Base-by-base conservation (phyloP, 1,284 basidiomycete species). In the Naganishia liquefaciens region DNA sequence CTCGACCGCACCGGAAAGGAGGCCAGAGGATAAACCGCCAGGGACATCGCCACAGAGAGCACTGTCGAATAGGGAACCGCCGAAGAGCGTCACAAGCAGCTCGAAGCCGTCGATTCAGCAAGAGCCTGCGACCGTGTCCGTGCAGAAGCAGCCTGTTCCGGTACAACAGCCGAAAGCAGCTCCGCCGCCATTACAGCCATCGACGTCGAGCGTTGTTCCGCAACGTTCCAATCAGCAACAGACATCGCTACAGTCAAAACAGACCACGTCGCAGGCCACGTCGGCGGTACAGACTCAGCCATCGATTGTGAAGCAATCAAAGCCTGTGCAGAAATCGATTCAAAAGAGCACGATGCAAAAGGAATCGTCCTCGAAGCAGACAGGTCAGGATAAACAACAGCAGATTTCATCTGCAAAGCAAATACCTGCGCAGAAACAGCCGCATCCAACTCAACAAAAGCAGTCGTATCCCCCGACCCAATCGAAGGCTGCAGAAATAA, bases 91-190 rank as follows among this genome's bases (percentile, higher is more conserved):
- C 17, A 15, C 25, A 27, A 7, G 11, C 27, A 51, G 2, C 6
- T 28, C 25, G 23, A 51, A 13, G 9, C 28, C 49, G 15, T 15
- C 27, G n/a, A 13, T 30, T 10, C 49, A 33, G 6, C 49, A 51
- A 13, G n/a, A 17, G n/a, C 1, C 43, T n/a, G 15, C 13, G 43
- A 33, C 33, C 19, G 33, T 7, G n/a, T 33, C 44, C 19, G 37
- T 50, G 4, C 51, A 53, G 51, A 58, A 58, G 9, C 44, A 30
- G 19, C 55, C 43, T 43, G 53, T 54, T 15, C 15, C 40, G n/a
- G 17, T 40, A 19, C 17, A 57, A 43, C 54, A 57, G 25, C 40
- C 42, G n/a, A 39, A 21, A 2, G 33, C 33, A 37, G 10, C 33
- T 9, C 33, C 13, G 33, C 33, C 33, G 33, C 33, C 4, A 37